phyloP scores from a whole-genome alignment of 805 yeast genomes.

The Cyberlindnera maclurae region DNA sequence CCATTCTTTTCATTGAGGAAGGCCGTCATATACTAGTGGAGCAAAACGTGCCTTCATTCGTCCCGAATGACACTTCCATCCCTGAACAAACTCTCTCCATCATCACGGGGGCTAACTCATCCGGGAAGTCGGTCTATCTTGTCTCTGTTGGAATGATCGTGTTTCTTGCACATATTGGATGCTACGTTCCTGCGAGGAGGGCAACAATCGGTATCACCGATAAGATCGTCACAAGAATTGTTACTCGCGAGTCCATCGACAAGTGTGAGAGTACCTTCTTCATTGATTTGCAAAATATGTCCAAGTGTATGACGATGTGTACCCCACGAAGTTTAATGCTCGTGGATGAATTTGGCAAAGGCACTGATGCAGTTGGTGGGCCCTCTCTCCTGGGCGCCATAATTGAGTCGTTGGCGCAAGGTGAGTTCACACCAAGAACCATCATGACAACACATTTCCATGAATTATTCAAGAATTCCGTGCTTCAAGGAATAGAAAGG shows the following conservation, averaged over 20 bases:
- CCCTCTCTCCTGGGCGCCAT: slow-evolving; percentile 37
- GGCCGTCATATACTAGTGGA: slow-evolving; percentile 46
- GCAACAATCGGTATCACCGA: slow-evolving; percentile 43
- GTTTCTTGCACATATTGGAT: slow-evolving; percentile 46
- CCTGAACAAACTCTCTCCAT: slow-evolving; percentile 25
- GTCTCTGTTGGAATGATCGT: slow-evolving; percentile 42
- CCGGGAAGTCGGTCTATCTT: slow-evolving; percentile 47
- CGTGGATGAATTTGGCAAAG: slow-evolving; percentile 50
- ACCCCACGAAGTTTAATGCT: slow-evolving; percentile 37
- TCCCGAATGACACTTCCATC: slow-evolving; percentile 35
- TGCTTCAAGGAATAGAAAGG: slow-evolving; percentile 16
- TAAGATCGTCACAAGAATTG: slow-evolving; percentile 39
- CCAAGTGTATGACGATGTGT: slow-evolving; percentile 32
- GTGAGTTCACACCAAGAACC: slow-evolving; percentile 18
- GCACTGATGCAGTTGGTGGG: slow-evolving; percentile 41
- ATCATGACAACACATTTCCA: slow-evolving; percentile 38
- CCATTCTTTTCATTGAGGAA: slow-evolving; percentile 25
- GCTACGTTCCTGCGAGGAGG: slow-evolving; percentile 42
- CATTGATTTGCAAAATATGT: slow-evolving; percentile 40
- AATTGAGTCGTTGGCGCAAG: slow-evolving; percentile 20
- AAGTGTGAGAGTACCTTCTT: slow-evolving; percentile 42
- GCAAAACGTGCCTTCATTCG: slow-evolving; percentile 29
- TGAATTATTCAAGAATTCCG: slow-evolving; percentile 29
- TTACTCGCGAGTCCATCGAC: slow-evolving; percentile 32
- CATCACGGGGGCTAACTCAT: slow-evolving; percentile 43